A percentile compares a stretch with the other conserved stretches of the same genome.
Evolutionary conservation across 768 basidiomycete species (phyloP).

Genomic region (Scleroderma bovista): DNA sequence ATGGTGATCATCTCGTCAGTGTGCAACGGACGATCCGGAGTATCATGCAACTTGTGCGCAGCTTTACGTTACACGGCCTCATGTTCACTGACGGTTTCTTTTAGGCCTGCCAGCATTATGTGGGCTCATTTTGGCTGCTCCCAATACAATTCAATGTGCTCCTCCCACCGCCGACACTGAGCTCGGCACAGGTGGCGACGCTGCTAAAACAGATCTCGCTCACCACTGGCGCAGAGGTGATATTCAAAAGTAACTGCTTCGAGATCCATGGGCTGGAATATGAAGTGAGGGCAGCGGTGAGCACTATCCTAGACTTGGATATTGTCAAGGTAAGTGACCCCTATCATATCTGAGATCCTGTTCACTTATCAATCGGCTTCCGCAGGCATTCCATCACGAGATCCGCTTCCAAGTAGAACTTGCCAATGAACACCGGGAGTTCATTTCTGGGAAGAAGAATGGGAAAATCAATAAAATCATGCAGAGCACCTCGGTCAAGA

Average conservation of each 20-base stretch:
- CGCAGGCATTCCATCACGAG: slow-evolving; percentile 89
- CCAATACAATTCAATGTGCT: slow-evolving; percentile 92
- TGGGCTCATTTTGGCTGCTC: slow-evolving; percentile 95
- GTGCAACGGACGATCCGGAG: slow-evolving; percentile 91
- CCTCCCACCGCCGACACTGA: slow-evolving; percentile 75
- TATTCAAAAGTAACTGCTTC: slow-evolving; percentile 96
- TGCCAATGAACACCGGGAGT: slow-evolving; percentile 96
- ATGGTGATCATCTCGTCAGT: slow-evolving; percentile 89
- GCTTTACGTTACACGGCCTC: not conserved
- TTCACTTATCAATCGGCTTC: not conserved
- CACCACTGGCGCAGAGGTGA: slow-evolving; percentile 85
- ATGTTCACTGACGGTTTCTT: slow-evolving; percentile 8
- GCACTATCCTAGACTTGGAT: slow-evolving; percentile 85
- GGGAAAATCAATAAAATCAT: slow-evolving; percentile 99
- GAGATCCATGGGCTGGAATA: slow-evolving; percentile 93
- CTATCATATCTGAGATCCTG: not conserved
- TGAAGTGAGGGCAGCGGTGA: slow-evolving; percentile 82
- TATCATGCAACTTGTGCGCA: slow-evolving; percentile 88
- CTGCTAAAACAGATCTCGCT: slow-evolving; percentile 85
- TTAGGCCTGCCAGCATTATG: slow-evolving; percentile 91
- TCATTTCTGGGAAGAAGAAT: slow-evolving; percentile 99
- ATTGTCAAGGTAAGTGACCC: slow-evolving; percentile 68
- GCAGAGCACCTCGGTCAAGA: slow-evolving; percentile 95
- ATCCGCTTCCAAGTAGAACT: slow-evolving; percentile 98
- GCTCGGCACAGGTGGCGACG: slow-evolving; percentile 74